phyloP scores from a whole-genome alignment of 352 stramenopile species.

The Phytophthora lateralis region DNA sequence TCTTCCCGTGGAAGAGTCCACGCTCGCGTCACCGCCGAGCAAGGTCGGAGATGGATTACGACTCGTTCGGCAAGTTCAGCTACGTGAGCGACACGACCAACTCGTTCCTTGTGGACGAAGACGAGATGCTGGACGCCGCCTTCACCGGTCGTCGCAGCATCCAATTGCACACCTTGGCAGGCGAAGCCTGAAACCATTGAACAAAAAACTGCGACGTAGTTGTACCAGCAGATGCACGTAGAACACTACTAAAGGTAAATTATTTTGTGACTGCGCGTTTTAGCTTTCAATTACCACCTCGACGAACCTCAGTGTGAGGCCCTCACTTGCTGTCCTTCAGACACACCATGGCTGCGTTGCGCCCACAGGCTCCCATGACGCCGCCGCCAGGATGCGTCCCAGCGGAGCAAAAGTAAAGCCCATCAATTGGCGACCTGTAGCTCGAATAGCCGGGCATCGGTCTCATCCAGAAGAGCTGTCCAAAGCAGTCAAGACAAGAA shows the following conservation, averaged over 20 bases:
- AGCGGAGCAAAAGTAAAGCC: conserved; percentile 86
- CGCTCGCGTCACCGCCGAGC: conserved; percentile 51
- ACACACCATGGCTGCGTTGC: conserved; percentile 82
- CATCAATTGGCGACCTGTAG: conserved; percentile 83
- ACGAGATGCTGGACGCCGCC: conserved; percentile 87
- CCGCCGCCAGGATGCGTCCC: conserved; percentile 90
- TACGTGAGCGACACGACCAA: conserved; percentile 90
- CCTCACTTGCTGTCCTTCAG: conserved; percentile 50
- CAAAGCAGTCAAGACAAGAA: neutral
- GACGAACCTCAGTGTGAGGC: neutral
- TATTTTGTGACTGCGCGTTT: conserved; percentile 37
- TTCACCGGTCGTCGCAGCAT: conserved; percentile 84
- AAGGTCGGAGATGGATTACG: conserved; percentile 62
- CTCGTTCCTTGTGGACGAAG: conserved; percentile 89
- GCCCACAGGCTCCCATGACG: conserved; percentile 90
- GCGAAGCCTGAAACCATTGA: conserved; percentile 56
- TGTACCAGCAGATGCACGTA: conserved; percentile 47
- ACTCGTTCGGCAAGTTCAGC: conserved; percentile 88
- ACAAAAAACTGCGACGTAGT: conserved; percentile 37
- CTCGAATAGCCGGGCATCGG: conserved; percentile 82
- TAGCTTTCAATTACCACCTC: neutral
- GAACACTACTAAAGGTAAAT: conserved; percentile 44
- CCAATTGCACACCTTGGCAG: conserved; percentile 80
- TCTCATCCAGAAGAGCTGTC: conserved; percentile 86
- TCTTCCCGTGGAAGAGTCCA: conserved; percentile 79